Evolutionary conservation across 148 eudicot genomes (phyloP), one percentile per base, ranked within the genome.

Genomic region (Vaccinium vitisidaea): DNA sequence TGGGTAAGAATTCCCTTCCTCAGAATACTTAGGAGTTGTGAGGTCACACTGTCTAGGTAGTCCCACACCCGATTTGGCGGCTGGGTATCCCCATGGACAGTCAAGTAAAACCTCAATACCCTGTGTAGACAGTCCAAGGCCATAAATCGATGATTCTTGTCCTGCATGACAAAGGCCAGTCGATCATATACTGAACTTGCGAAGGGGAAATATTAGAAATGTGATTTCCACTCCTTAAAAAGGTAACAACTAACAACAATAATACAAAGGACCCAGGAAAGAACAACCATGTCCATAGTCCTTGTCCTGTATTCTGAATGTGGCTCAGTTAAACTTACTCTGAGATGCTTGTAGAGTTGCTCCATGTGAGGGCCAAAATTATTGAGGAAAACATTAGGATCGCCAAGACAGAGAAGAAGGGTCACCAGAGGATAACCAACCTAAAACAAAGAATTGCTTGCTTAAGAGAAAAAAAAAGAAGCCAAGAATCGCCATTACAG

Each of bases 11-110:
- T 90, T 73, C 98, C 98, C 89, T 95, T 97, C 88, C 91, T 92
- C 3, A 95, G 90, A 78, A 97, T 93, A 21, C 93, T 90, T 73
- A 97, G 88, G 85, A 97, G 91, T 83, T 97, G 99, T 76, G 99
- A 94, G 63, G 99, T 97, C 80, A 97, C 98, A 91, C 99, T 97
- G 86, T 97, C 99, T 82, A 95, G 90, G 89, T 95, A 95, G 83
- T 97, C 99, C 99, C 99, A 97, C 52, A 97, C 98, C 52, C 99
- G 98, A 88, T 95, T 91, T 86, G 99, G 94, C 19, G 98, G 98
- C 82, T 97, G 99, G 59, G 90, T 77, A 82, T 97, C 95, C 32
- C 98, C 99, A 91, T 95, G 97, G 81, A 94, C 99, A 88, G 94
- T 87, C 84, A 97, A 85, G 85, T 97, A 97, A 86, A 97, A 97